These are phyloP conservation scores for Thuja plicata DNA, from an alignment of 83 land plant species.

Conservation along the genomic window DNA sequence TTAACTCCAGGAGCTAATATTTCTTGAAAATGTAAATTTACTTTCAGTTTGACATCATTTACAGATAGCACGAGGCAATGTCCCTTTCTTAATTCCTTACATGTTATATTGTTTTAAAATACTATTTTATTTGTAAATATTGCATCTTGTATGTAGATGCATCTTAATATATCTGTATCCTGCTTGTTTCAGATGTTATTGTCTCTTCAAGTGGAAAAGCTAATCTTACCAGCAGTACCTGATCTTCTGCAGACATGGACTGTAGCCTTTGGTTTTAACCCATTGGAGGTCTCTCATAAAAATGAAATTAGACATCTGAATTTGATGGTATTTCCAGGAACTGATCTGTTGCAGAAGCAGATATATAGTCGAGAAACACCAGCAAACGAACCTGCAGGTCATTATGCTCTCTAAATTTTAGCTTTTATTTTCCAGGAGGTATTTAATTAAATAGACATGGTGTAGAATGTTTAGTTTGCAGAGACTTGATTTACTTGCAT, in stretches of 20 bases:
- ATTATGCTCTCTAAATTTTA: background rate
- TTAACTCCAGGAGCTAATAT: background rate
- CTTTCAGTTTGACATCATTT: background rate
- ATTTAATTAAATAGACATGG: background rate
- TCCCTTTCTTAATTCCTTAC: background rate
- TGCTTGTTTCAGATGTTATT: slow-evolving; percentile 59
- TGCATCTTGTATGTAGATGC: background rate
- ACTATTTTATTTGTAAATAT: background rate
- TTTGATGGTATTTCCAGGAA: slow-evolving; percentile 90
- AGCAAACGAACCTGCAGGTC: background rate
- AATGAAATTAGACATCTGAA: slow-evolving; percentile 50
- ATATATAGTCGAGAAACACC: slow-evolving; percentile 18
- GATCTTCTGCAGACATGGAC: slow-evolving; percentile 87
- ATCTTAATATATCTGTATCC: background rate
- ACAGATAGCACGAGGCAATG: background rate
- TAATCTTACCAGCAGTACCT: slow-evolving; percentile 89
- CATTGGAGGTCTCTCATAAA: slow-evolving; percentile 45
- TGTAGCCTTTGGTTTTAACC: slow-evolving; percentile 73
- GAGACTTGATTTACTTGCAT: background rate
- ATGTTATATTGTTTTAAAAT: background rate
- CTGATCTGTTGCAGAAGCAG: slow-evolving; percentile 66
- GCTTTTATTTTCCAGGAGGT: background rate
- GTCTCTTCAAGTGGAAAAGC: slow-evolving; percentile 65
- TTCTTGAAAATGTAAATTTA: background rate
- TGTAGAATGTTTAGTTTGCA: background rate